Evolutionary conservation across 495 filamentous ascomycete species (phyloP), one percentile per base, ranked within the genome.

Genomic region (Filosporella fistucella): DNA sequence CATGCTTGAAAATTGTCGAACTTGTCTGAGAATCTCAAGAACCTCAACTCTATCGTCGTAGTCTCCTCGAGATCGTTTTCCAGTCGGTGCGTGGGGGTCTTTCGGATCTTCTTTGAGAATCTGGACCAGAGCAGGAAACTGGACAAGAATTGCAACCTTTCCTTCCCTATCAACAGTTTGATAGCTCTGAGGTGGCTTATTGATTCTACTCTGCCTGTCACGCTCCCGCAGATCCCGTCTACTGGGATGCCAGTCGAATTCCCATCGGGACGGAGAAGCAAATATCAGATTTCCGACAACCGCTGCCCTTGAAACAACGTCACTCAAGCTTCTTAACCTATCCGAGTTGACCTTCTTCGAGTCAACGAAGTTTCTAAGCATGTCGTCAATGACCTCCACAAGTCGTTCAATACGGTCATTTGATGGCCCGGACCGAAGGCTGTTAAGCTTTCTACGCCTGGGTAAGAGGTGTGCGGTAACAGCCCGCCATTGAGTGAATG

Each of bases 251-350:
- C 42, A 45, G 17, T 45, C 29, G 28, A 45, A 45, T 17, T 26
- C n/a, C 42, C 42, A 45, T 22, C 25, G 16, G 3, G 42, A 33
- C 16, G 42, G 42, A 12, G 42, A 45, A 5, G 26, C 42, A 45
- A 45, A 45, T 3, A 45, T 45, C 26, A 45, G 33, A 21, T 45
- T 16, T 34, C 42, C 42, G n/a, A 35, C 42, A 7, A 34, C 29
- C 3, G 11, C 29, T 21, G 26, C 42, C 11, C 21, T 29, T 29
- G 23, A 22, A 12, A 45, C 42, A 17, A 45, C 22, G 3, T 14
- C 11, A 2, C 23, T n/a, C 29, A 45, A 26, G 21, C 17, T 45
- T 35, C 35, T 4, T 8, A 45, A 29, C 11, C 42, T 33, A 23
- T 33, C 11, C 4, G 26, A 21, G 11, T 30, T 14, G 22, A 22